Percentiles rank a stretch among this genome's conserved stretches.
Conservation (phyloP, 2,329 filamentous ascomycete species). For the Sporothrix variecibatus region DNA sequence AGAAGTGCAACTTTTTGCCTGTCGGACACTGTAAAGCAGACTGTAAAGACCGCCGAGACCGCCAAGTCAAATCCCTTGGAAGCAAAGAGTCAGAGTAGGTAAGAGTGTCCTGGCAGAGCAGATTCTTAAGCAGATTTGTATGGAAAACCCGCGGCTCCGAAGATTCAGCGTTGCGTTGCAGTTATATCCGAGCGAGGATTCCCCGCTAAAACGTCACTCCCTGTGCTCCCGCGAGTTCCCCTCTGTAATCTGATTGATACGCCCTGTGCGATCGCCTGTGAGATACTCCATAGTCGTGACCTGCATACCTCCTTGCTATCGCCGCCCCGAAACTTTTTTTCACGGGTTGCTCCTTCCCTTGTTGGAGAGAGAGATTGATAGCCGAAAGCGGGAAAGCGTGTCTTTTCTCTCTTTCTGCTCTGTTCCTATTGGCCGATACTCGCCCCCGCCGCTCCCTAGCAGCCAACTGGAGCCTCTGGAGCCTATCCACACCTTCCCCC, state of each 20-base stretch:
- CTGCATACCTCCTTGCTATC: slow-evolving; percentile 16
- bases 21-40: not conserved
- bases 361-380: slow-evolving; percentile 11
- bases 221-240: not conserved
- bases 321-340: slow-evolving; percentile 26
- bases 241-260: slow-evolving; percentile 23
- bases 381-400: not conserved
- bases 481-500: not conserved
- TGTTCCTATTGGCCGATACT: slow-evolving; percentile 24
- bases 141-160: slow-evolving; percentile 29
- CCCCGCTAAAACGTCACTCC: not conserved
- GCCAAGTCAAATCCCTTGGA: not conserved
- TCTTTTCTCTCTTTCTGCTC: slow-evolving; percentile 21
- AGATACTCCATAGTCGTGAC: too few relatives aligned
- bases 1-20: not conserved
- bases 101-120: not conserved
- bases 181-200: slow-evolving; percentile 25
- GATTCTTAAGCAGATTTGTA: not conserved
- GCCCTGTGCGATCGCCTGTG: not conserved
- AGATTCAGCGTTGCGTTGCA: slow-evolving; percentile 18
- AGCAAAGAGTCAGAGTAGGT: not conserved
- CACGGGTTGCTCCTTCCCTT: slow-evolving; percentile 15
- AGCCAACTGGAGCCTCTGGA: not conserved
- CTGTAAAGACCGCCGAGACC: not conserved
- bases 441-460: not conserved